Evolutionary conservation across 208 protist genomes (phyloP).

Genomic region (Crithidia expoeki): DNA sequence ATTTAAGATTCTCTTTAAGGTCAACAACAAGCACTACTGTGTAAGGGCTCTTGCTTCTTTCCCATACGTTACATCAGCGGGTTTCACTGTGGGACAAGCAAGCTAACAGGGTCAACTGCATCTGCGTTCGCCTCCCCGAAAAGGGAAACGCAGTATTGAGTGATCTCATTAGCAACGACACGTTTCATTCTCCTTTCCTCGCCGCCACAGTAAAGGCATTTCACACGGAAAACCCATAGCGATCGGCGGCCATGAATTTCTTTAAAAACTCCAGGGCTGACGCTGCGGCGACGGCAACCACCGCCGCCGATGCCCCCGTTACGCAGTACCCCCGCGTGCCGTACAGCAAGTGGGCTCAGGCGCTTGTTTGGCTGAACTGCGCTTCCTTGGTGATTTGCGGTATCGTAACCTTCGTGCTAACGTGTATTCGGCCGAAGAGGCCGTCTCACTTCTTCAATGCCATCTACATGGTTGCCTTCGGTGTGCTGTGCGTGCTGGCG

Average conservation of each 20-base stretch:
- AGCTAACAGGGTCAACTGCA: no score
- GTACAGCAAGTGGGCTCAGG: slow-evolving; percentile 22
- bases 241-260: slow-evolving; percentile 20
- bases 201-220: no score
- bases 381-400: slow-evolving; percentile 42
- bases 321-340: slow-evolving; percentile 24
- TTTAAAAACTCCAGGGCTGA: slow-evolving; percentile 5
- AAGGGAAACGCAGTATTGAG: no score
- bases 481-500: slow-evolving; percentile 31
- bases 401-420: slow-evolving; percentile 35
- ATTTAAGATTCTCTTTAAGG: no score
- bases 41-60: no score
- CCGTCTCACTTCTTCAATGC: slow-evolving; percentile 36
- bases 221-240: no score
- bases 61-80: no score
- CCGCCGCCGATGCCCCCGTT: neutral
- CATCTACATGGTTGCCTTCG: slow-evolving; percentile 52
- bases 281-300: neutral
- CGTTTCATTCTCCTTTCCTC: no score
- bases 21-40: no score
- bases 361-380: slow-evolving; percentile 42
- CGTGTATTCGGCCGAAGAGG: slow-evolving; percentile 26
- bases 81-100: no score
- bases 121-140: no score
- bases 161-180: no score